Base-by-base conservation (phyloP, 2,329 filamentous ascomycete genomes). In the Aspergillus texensis region DNA sequence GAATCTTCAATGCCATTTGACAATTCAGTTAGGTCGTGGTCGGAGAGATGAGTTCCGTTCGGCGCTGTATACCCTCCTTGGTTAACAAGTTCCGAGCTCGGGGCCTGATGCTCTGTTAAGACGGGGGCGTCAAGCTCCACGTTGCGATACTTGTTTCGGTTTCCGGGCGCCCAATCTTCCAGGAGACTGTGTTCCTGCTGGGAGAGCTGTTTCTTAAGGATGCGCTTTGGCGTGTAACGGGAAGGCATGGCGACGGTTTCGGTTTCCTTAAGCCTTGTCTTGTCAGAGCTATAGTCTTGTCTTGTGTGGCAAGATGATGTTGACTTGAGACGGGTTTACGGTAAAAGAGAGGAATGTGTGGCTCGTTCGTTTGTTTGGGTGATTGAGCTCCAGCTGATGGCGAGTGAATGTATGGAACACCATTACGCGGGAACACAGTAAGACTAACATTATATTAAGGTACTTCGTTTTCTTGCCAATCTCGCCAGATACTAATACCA, bases 51-150 rank as follows among this genome's bases (percentile, higher is more conserved):
- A 58, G 62, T 64, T 34, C 73, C 71, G 59, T 66, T 71, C 50
- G 71, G 71, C 32, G 71, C 68, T 56, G 57, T 69, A 62, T 72
- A 74, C 19, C 50, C 43, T 46, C 32, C 30, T 12, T 28, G 21
- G 19, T 56, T 34, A 16, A 69, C 11, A 63, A 43, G 2, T 60
- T 60, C n/a, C 63, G 65, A 12, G 63, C 63, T 24, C 63, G 66
- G 26, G 32, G 21, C 34, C 59, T 63, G 6, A 24, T 11, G 11
- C 46, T 50, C 28, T 24, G 41, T 58, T 54, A 21, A 21, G 48
- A 52, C 14, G 43, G 21, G 43, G 34, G 16, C 24, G 26, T 60
- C n/a, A 48, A 21, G n/a, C 32, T 57, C 26, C 21, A 24, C 6
- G 34, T 41, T 39, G 30, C 61, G 53, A 56, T 66, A 60, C 6